These are phyloP conservation scores for Magnaporthiopsis poae DNA, from an alignment of 2,329 filamentous ascomycete species.

Conservation along the genomic window DNA sequence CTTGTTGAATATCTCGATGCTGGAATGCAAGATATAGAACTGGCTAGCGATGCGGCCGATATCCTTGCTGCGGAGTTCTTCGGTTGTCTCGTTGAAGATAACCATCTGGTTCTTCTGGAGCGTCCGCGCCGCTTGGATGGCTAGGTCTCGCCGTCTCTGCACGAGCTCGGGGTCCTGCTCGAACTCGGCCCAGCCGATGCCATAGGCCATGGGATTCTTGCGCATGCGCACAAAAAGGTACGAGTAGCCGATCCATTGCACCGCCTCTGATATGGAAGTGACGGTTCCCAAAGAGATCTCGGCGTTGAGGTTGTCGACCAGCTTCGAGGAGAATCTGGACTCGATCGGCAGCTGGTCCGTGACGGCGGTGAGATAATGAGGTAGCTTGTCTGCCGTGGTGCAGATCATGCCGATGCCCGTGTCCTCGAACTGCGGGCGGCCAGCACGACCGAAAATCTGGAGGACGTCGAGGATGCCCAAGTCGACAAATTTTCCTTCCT, in stretches of 20 bases:
- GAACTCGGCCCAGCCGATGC: constrained; percentile 88
- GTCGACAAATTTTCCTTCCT: constrained; percentile 93
- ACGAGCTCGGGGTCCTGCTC: constrained; percentile 81
- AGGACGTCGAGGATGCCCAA: constrained; percentile 92
- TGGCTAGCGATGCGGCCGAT: constrained; percentile 94
- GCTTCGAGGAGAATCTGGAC: constrained; percentile 84
- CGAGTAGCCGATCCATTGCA: constrained; percentile 95
- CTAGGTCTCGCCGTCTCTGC: constrained; percentile 71
- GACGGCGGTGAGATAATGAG: constrained; percentile 84
- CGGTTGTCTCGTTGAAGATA: constrained; percentile 89
- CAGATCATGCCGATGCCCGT: constrained; percentile 97
- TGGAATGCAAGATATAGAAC: constrained; percentile 88
- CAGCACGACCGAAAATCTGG: constrained; percentile 96
- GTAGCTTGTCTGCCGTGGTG: constrained; percentile 85
- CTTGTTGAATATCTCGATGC: constrained; percentile 89
- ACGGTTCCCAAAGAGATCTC: constrained; percentile 91
- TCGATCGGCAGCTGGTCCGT: constrained; percentile 96
- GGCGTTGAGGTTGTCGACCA: constrained; percentile 94
- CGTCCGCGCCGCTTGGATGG: constrained; percentile 77
- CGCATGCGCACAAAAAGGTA: constrained; percentile 97
- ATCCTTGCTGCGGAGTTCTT: constrained; percentile 87
- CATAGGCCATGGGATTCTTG: constrained; percentile 80
- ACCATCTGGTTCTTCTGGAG: constrained; percentile 96
- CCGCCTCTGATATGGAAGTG: constrained; percentile 83
- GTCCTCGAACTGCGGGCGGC: constrained; percentile 94